Evolutionary conservation across 768 basidiomycete species (phyloP), one percentile per base, ranked within the genome.

Genomic region (Suillus placidus): DNA sequence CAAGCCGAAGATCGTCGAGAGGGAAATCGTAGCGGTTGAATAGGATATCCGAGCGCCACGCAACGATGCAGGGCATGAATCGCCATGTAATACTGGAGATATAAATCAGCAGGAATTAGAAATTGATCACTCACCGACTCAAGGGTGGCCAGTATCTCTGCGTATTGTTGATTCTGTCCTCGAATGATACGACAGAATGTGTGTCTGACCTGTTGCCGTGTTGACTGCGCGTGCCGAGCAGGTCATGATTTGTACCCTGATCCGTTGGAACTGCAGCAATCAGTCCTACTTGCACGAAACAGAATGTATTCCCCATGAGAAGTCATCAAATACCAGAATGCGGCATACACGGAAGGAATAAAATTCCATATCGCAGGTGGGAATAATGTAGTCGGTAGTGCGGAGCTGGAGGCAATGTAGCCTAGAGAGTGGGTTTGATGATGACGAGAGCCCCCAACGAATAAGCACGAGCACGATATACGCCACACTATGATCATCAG

Each of bases 341-440:
- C 20, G 8, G 16, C 18, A 43, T 43, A 20, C 18, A 20, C 40
- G 16, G 16, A 13, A 14, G 16, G 14, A 42, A 82, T 67, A 49
- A 43, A 2, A 81, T 82, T 10, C 76, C 75, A 0, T 35, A 18
- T 42, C 42, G 62, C 14, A 14, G 38, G 71, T 70, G 60, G 76
- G 35, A 82, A 80, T 23, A 74, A 80, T 55, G 77, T 82, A 10
- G 79, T 97, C 8, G 92, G 85, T 47, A 85, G 82, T 66, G 84
- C 87, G 8, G 93, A 97, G 73, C 80, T 98, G 66, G 92, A 95
- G 73, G 94, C 93, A 40, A 97, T 97, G 90, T n/a, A n/a, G n/a
- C n/a, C 82, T 98, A 64, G 93, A 98, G 71, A 81, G 81, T 66
- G 96, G 95, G 7, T 97, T 96, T 75, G 94, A 96, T 64, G 91